These are phyloP conservation scores for Curvularia lunata DNA, from an alignment of 2,329 filamentous ascomycete genomes.

Conservation along the genomic window DNA sequence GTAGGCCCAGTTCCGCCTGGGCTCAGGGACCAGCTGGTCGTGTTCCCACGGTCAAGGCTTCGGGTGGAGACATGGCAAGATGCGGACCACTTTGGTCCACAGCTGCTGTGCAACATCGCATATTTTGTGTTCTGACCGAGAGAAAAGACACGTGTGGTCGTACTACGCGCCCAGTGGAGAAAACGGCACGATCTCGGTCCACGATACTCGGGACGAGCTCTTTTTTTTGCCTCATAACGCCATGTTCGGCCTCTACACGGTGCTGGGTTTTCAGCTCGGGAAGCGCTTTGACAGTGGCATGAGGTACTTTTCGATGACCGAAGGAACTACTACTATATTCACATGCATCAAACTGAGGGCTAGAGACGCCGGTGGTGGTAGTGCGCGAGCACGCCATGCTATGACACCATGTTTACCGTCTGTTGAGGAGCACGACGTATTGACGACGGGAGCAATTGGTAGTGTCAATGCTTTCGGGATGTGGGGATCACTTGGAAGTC, in stretches of 20 bases:
- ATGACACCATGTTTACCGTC: neutral
- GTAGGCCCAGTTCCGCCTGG: slow-evolving; percentile 6
- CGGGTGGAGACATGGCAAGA: neutral
- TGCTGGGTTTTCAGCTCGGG: neutral
- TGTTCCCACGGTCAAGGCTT: neutral
- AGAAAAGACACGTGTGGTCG: neutral
- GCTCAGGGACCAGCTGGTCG: neutral
- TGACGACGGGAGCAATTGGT: neutral
- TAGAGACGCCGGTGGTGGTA: neutral
- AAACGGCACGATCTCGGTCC: neutral
- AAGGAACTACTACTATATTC: neutral
- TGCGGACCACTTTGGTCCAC: neutral
- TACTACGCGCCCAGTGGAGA: neutral
- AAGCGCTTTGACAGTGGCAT: neutral
- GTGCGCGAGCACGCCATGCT: neutral
- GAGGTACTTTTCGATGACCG: neutral
- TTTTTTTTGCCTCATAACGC: neutral
- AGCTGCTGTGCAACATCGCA: slow-evolving; percentile 1
- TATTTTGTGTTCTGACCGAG: neutral
- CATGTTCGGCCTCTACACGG: neutral
- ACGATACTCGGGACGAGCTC: neutral
- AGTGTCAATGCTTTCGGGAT: neutral
- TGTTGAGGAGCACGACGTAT: neutral
- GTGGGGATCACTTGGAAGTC: neutral
- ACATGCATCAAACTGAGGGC: neutral